Evolutionary conservation across 2,329 filamentous ascomycete species (phyloP).

Genomic region (Arthrobotrys entomopaga): DNA sequence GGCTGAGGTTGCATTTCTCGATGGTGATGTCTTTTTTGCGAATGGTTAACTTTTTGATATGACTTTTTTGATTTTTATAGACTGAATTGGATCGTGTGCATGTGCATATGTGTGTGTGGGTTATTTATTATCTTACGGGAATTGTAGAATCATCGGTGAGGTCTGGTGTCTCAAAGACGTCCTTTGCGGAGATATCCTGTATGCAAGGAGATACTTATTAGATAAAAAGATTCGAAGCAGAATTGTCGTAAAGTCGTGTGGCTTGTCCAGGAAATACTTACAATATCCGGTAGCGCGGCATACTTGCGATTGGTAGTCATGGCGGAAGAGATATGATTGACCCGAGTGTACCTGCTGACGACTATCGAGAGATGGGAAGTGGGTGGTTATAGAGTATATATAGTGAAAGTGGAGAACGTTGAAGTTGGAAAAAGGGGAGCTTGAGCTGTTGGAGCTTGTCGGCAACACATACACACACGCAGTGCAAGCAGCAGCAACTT

Average conservation of each 20-base stretch:
- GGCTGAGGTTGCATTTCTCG: conserved; percentile 66
- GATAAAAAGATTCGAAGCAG: conserved; percentile 2
- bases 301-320: conserved; percentile 79
- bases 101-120: too few relatives aligned
- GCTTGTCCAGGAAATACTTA: conserved; percentile 62
- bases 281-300: conserved; percentile 80
- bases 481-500: too few relatives aligned
- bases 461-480: too few relatives aligned
- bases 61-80: not conserved
- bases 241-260: conserved; percentile 19
- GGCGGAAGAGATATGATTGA: conserved; percentile 25
- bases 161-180: conserved; percentile 96
- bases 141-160: conserved; percentile 90
- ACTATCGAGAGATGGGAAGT: not conserved
- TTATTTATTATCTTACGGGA: conserved; percentile 69
- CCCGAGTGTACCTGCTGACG: not conserved
- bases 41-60: conserved; percentile 22
- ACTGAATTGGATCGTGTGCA: not conserved
- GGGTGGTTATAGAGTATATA: too few relatives aligned
- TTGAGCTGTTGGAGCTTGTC: not conserved
- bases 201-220: conserved; percentile 14
- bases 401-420: conserved; percentile 4
- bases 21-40: conserved; percentile 68
- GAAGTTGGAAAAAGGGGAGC: conserved; percentile 5
- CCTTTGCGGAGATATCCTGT: conserved; percentile 83